phyloP scores from a whole-genome alignment of 2,329 filamentous ascomycete genomes.

The Hortaea werneckii region DNA sequence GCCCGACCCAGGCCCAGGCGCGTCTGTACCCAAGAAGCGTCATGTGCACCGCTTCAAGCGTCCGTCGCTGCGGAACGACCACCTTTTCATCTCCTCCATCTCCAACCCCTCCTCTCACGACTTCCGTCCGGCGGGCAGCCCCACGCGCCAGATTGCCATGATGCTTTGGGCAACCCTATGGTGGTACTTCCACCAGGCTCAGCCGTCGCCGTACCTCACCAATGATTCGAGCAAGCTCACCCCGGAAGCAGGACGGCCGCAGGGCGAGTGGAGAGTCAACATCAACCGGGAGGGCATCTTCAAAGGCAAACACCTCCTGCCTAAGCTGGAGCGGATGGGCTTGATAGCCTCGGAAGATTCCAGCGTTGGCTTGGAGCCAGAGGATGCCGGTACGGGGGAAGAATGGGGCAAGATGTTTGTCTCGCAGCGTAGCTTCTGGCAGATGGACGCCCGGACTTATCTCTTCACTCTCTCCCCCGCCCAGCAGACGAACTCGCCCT shows the following conservation, averaged over 20 bases:
- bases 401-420: conserved; percentile 77
- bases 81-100: conserved; percentile 83
- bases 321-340: conserved; percentile 90
- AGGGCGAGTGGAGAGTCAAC: conserved; percentile 76
- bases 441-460: conserved; percentile 76
- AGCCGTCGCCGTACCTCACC: conserved; percentile 55
- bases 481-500: conserved; percentile 30
- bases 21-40: conserved; percentile 19
- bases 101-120: conserved; percentile 72
- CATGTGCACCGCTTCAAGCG: conserved; percentile 56
- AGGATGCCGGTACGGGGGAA: conserved; percentile 48
- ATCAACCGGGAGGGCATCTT: conserved; percentile 84
- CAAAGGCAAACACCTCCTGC: conserved; percentile 69
- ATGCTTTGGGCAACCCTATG: conserved; percentile 91
- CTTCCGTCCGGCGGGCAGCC: conserved; percentile 68
- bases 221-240: conserved; percentile 56
- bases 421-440: conserved; percentile 77
- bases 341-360: conserved; percentile 68
- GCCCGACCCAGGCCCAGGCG: conserved; percentile 11
- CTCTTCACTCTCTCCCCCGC: conserved; percentile 70
- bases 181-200: conserved; percentile 92
- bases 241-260: conserved; percentile 57
- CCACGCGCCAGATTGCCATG: conserved; percentile 85
- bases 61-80: conserved; percentile 70
- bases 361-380: conserved; percentile 53